phyloP scores from a whole-genome alignment of 148 eudicot genomes.

The Linanthus parryae region DNA sequence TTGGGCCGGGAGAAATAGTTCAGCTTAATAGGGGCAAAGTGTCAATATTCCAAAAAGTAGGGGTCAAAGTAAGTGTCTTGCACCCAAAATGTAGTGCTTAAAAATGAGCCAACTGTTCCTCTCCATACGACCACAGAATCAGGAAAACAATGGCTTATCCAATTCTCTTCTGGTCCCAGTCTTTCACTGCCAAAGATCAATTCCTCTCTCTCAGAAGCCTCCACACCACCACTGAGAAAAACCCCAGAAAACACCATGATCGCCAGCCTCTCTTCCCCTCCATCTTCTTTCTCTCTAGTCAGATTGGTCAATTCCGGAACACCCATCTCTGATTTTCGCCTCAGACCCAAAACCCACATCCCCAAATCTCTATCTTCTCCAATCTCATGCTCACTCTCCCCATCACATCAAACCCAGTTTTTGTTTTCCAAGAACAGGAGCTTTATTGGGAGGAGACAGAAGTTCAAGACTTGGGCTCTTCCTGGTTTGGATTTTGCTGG shows the following conservation, averaged over 20 bases:
- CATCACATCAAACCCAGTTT: conserved; percentile 13
- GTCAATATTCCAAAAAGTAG: too few species aligned
- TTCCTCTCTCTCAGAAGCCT: too few species aligned
- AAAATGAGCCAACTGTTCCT: too few species aligned
- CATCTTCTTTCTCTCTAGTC: conserved; percentile 22
- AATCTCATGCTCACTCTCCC: conserved; percentile 6
- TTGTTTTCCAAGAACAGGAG: conserved; percentile 1
- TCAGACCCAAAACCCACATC: conserved; percentile 29
- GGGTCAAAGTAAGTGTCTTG: too few species aligned
- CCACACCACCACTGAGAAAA: neutral
- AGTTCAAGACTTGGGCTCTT: conserved; percentile 34
- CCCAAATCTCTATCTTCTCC: conserved; percentile 23
- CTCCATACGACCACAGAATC: too few species aligned
- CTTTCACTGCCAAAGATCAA: too few species aligned
- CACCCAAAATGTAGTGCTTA: too few species aligned
- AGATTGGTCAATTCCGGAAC: conserved; percentile 30
- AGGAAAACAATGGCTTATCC: too few species aligned
- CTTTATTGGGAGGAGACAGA: conserved; percentile 14
- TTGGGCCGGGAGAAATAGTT: too few species aligned
- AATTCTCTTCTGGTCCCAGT: too few species aligned
- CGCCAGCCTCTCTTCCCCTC: conserved; percentile 35
- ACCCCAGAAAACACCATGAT: conserved; percentile 29
- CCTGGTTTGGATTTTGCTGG: conserved; percentile 61
- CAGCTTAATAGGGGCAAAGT: too few species aligned
- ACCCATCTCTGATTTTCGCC: conserved; percentile 24